Evolutionary conservation across 2,329 filamentous ascomycete species (phyloP), one percentile per base, ranked within the genome.

Genomic region (Trichothecium roseum): DNA sequence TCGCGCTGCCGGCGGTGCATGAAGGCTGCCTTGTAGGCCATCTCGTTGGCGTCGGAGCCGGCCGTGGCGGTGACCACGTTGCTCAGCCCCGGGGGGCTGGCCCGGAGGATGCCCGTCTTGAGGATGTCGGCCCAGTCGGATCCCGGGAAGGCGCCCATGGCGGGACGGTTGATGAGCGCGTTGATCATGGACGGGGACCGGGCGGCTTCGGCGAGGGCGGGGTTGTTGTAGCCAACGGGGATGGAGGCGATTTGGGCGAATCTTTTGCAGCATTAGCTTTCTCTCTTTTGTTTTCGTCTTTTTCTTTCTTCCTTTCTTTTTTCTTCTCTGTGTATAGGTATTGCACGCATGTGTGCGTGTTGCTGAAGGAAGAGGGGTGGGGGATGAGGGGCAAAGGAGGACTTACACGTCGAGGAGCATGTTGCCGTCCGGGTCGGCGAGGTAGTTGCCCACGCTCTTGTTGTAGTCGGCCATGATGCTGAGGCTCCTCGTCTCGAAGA

Each of bases 241-340:
- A 94, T 94, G 29, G 85, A 94, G 43, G 87, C 87, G 53, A 94
- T 94, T 62, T 94, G 87, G 35, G 87, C 84, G 54, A 89, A 89
- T 40, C 79, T 82, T 6, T 24, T 6, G 6, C 6, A 24, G 20
- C 10, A 24, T 6, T 6, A 24, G 20, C 10, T 24, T 24, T 24
- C 10, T 24, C 10, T 24, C 10, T 24, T 24, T 24, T 24, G 6
- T 24, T 24, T 24, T 24, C 20, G 6, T 24, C 10, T 24, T 24
- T 24, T 24, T 24, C 10, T 24, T 10, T 24, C 10, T 24, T 24
- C 10, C 10, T 24, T 24, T 6, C 20, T 24, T 10, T 24, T 10
- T 10, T 10, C 6, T 10, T 6, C 20, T 24, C 20, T 10, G 6
- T 10, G 10, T 24, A n/a, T n/a, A n/a, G n/a, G n/a, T 17, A n/a